phyloP scores from a whole-genome alignment of 2,329 filamentous ascomycete genomes.

The Colletotrichum spaethianum region DNA sequence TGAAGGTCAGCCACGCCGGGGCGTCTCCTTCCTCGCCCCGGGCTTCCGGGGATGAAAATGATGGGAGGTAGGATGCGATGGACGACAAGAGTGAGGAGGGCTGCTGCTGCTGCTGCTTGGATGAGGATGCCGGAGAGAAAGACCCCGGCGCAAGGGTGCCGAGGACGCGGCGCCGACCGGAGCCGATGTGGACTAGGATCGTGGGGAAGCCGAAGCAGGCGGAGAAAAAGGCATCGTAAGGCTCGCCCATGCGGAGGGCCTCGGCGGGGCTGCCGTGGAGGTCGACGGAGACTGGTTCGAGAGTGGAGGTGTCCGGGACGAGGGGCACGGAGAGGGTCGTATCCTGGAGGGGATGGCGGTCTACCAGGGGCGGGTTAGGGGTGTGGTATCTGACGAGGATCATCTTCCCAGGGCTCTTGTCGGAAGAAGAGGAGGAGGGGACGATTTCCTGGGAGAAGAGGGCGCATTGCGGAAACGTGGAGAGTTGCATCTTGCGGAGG shows the following conservation, averaged over 20 bases:
- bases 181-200: constrained; percentile 76
- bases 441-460: constrained; percentile 75
- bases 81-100: constrained; percentile 45
- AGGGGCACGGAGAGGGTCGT: constrained; percentile 69
- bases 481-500: constrained; percentile 72
- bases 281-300: constrained; percentile 66
- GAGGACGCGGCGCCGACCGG: constrained; percentile 71
- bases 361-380: constrained; percentile 54
- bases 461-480: constrained; percentile 69
- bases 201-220: constrained; percentile 74
- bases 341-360: constrained; percentile 52
- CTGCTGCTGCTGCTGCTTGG: constrained; percentile 9
- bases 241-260: constrained; percentile 74
- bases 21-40: constrained; percentile 44
- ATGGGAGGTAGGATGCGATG: constrained; percentile 51
- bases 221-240: constrained; percentile 77
- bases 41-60: constrained; percentile 12
- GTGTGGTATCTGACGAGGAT: constrained; percentile 61
- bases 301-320: constrained; percentile 60
- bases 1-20: constrained; percentile 74
- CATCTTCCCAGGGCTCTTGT: constrained; percentile 44
- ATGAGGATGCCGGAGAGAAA: neutral
- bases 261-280: constrained; percentile 72
- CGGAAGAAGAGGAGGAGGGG: constrained; percentile 60
- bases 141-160: constrained; percentile 66